These are phyloP conservation scores for Aspergillus melleus DNA, from an alignment of 2,329 filamentous ascomycete species.

Conservation along the genomic window DNA sequence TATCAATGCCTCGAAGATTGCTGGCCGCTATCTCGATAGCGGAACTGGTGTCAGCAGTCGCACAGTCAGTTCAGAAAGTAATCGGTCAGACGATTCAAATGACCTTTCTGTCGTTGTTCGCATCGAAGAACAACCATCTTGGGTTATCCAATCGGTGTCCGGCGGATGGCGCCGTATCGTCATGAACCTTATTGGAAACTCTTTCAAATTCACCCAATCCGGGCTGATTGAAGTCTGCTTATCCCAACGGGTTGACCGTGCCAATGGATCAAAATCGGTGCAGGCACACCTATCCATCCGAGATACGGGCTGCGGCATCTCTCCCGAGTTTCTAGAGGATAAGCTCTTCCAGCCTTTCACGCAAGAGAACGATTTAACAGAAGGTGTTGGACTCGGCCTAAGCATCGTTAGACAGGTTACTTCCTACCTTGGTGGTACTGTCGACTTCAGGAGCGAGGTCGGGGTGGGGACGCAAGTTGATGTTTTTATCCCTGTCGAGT, in stretches of 20 bases:
- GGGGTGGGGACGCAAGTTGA: constrained; percentile 31
- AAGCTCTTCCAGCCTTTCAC: constrained; percentile 62
- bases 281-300: constrained; percentile 47
- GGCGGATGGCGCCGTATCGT: constrained; percentile 36
- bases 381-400: constrained; percentile 64
- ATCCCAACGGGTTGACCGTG: constrained; percentile 12
- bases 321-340: constrained; percentile 57
- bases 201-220: constrained; percentile 37
- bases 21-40: constrained; percentile 12
- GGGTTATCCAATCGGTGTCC: constrained; percentile 30
- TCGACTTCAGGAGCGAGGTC: constrained; percentile 53
- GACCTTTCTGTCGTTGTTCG: constrained; percentile 26
- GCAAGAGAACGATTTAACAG: constrained; percentile 60
- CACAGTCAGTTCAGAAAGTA: not conserved
- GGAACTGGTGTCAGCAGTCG: constrained; percentile 9
- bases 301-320: constrained; percentile 66
- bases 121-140: constrained; percentile 28
- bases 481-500: constrained; percentile 27
- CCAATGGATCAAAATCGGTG: constrained; percentile 10
- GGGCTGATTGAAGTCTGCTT: constrained; percentile 35
- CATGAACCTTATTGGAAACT: constrained; percentile 40
- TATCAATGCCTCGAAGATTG: constrained; percentile 11
- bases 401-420: constrained; percentile 62
- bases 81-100: constrained; percentile 15
- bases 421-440: constrained; percentile 55